Conservation (phyloP, 164 flowering plant genomes). For the Stephania yunnanensis region DNA sequence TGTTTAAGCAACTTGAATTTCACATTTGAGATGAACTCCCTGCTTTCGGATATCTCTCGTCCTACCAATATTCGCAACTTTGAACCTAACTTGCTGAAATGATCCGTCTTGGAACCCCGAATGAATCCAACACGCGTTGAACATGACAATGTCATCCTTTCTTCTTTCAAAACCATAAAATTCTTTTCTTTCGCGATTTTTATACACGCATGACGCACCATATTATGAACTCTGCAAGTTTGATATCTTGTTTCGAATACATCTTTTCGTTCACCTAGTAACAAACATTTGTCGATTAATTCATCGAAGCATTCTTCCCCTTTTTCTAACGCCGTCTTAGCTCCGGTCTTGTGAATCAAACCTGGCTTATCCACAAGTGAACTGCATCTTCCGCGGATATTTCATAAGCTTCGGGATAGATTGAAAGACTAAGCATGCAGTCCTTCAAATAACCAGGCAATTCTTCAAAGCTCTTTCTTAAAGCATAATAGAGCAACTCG, state of each 20-base stretch:
- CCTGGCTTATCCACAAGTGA: conserved; percentile 5
- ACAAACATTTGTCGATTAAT: conserved; percentile 5
- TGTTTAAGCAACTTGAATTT: neutral
- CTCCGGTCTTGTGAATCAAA: neutral
- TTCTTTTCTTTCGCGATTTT: neutral
- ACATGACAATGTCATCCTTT: neutral
- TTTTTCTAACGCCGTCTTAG: neutral
- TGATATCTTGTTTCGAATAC: neutral
- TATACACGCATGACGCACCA: neutral
- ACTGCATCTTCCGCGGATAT: neutral
- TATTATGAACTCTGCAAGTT: neutral
- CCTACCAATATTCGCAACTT: conserved; percentile 8
- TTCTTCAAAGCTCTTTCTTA: conserved; percentile 8
- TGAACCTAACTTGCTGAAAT: neutral
- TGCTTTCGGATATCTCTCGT: neutral
- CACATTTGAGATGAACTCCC: neutral
- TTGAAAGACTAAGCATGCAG: conserved; percentile 7
- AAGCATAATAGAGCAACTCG: neutral
- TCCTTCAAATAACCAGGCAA: conserved; percentile 7
- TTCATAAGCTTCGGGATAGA: conserved; percentile 3
- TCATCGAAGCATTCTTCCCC: conserved; percentile 6
- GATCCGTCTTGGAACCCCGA: neutral
- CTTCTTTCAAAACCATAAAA: neutral
- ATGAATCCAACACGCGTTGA: neutral
- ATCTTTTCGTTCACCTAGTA: neutral